Evolutionary conservation across 2,329 filamentous ascomycete genomes (phyloP).

Genomic region (Fusarium incarnatum): DNA sequence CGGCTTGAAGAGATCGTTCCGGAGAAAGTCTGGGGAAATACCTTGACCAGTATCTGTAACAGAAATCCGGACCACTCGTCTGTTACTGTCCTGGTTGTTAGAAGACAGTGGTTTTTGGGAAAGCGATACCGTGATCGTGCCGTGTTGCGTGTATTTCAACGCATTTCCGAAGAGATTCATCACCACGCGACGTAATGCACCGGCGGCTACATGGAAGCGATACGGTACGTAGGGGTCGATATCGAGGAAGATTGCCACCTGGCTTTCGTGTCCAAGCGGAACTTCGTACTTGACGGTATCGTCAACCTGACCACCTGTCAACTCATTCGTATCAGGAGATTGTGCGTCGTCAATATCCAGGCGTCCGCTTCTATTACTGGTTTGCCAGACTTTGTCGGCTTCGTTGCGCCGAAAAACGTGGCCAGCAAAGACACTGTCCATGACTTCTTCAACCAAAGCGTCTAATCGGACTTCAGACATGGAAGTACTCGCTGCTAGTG

Average conservation of each 20-base stretch:
- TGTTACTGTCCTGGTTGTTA: not conserved
- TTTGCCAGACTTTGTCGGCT: constrained; percentile 30
- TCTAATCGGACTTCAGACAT: constrained; percentile 28
- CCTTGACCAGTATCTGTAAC: constrained; percentile 74
- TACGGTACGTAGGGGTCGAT: constrained; percentile 61
- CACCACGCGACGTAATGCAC: constrained; percentile 63
- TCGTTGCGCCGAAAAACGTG: constrained; percentile 33
- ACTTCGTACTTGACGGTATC: constrained; percentile 3
- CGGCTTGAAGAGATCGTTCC: constrained; percentile 70
- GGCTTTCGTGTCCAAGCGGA: constrained; percentile 21
- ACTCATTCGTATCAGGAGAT: not conserved
- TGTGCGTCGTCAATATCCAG: not conserved
- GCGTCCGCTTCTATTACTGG: constrained; percentile 2
- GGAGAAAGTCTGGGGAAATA: constrained; percentile 72
- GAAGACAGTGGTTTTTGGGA: constrained; percentile 31
- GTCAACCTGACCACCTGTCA: constrained; percentile 1
- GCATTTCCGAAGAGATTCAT: constrained; percentile 74
- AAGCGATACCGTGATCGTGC: constrained; percentile 49
- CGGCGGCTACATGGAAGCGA: constrained; percentile 66
- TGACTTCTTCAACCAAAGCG: constrained; percentile 38
- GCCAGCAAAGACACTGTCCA: constrained; percentile 41
- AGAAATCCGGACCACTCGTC: constrained; percentile 51
- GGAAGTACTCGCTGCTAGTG: not conserved
- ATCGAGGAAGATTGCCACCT: constrained; percentile 48
- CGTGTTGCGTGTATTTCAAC: constrained; percentile 66